Base-by-base conservation (phyloP, 139 green algal species). In the Micractinium conductrix region DNA sequence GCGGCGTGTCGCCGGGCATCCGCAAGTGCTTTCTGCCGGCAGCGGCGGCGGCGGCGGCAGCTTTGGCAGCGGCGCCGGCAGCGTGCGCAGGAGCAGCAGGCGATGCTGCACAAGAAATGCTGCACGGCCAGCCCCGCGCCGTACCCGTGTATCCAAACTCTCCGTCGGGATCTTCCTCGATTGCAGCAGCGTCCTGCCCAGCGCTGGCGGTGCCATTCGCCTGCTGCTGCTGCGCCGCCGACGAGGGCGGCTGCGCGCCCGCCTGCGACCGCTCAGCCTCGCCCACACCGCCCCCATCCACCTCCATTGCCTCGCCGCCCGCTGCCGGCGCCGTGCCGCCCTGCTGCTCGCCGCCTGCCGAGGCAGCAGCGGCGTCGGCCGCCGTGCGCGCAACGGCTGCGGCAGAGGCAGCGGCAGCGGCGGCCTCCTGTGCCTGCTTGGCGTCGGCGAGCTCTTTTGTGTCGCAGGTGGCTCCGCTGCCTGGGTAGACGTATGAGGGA, bases 391-490 rank as follows among this genome's bases (percentile, higher is more conserved):
- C 44, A n/a, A n/a, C n/a, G n/a, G n/a, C n/a, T n/a, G n/a, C n/a
- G n/a, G n/a, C n/a, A n/a, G n/a, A n/a, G n/a, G n/a, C n/a, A n/a
- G n/a, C n/a, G n/a, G n/a, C n/a, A n/a, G n/a, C n/a, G n/a, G n/a
- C n/a, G n/a, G 74, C n/a, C 38, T 48, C 63, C 24, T 75, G 42
- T 2, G 67, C 68, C 6, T 44, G 60, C 19, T 33, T 45, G 38
- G 26, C 37, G 28, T 53, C 38, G 1, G 44, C 50, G 48, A 44
- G 44, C 71, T 58, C 9, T 26, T 70, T 60, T 37, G 86, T 95
- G 91, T 98, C 95, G n/a, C 79, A 83, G 2, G 94, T 98, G 60
- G 87, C 92, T 10, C 95, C 95, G 17, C 93, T 96, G 9, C 94
- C 95, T 0, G 95, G 95, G 87, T 98, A 98, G 21, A 98, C 89